These are phyloP conservation scores for Chaetothyriales sp. DNA, from an alignment of 2,329 filamentous ascomycete species.

Conservation along the genomic window DNA sequence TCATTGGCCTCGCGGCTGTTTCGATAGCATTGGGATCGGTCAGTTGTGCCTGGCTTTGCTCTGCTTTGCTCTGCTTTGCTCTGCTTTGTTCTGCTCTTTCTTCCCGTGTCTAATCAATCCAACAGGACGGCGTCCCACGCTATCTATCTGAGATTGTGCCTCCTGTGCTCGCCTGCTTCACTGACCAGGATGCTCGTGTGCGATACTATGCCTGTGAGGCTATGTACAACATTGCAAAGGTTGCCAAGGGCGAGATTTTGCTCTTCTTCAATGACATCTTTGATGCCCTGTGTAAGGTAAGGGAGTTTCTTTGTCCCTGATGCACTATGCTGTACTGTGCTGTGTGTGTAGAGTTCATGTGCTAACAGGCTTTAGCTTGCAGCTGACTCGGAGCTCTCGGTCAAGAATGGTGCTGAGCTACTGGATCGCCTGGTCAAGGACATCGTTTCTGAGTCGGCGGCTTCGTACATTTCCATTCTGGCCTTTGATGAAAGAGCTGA, in stretches of 20 bases:
- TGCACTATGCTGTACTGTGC: not conserved
- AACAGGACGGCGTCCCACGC: conserved; percentile 63
- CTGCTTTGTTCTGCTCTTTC: not conserved
- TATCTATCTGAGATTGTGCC: conserved; percentile 91
- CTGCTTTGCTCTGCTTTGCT: not conserved
- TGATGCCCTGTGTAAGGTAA: conserved; percentile 86
- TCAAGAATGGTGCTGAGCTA: conserved; percentile 94
- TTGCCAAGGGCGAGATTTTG: conserved; percentile 92
- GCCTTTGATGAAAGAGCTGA: conserved; percentile 42
- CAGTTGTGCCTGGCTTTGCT: conserved; percentile 35
- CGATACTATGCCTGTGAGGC: conserved; percentile 98
- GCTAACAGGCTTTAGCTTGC: conserved; percentile 49
- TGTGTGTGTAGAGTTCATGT: not conserved
- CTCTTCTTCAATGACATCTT: conserved; percentile 98
- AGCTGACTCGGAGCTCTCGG: conserved; percentile 87
- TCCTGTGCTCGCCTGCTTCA: conserved; percentile 91
- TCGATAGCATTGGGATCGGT: conserved; percentile 89
- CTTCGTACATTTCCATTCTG: conserved; percentile 83
- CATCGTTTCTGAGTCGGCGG: conserved; percentile 86
- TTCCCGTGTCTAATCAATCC: not conserved
- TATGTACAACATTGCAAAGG: conserved; percentile 99
- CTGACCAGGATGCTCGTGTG: conserved; percentile 91
- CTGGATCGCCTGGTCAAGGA: conserved; percentile 91
- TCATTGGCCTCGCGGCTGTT: conserved; percentile 88
- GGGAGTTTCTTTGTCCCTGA: conserved; percentile 7